Evolutionary conservation across 805 yeast genomes (phyloP).

Genomic region (Starmerella apicola): DNA sequence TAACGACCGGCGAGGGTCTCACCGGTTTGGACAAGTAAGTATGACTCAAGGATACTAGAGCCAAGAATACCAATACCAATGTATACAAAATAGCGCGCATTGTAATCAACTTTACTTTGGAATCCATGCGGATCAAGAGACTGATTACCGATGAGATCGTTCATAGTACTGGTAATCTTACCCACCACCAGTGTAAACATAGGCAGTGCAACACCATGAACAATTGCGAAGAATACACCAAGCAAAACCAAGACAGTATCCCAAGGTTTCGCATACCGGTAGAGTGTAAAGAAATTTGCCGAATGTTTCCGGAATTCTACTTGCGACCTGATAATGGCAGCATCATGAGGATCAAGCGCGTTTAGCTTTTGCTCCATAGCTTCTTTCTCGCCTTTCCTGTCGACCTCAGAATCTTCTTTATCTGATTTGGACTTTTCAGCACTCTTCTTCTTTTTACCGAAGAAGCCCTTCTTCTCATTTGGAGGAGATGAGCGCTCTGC

Average conservation of each 20-base stretch:
- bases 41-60: slow-evolving; percentile 27
- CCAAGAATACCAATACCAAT: slow-evolving; percentile 30
- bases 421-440: not conserved
- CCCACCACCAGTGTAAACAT: slow-evolving; percentile 34
- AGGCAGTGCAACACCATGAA: slow-evolving; percentile 32
- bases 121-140: slow-evolving; percentile 23
- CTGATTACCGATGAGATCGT: slow-evolving; percentile 23
- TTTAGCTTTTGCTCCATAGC: slow-evolving; percentile 14
- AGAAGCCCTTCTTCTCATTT: not conserved
- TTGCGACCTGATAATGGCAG: slow-evolving; percentile 27
- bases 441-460: not conserved
- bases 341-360: slow-evolving; percentile 25
- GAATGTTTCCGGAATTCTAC: slow-evolving; percentile 17
- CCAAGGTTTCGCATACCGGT: slow-evolving; percentile 26
- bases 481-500: too few relatives aligned
- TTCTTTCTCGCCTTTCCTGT: not conserved
- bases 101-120: slow-evolving; percentile 27
- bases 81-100: slow-evolving; percentile 31
- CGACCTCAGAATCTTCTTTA: not conserved
- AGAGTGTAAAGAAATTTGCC: slow-evolving; percentile 25
- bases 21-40: slow-evolving; percentile 30
- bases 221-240: slow-evolving; percentile 27
- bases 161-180: slow-evolving; percentile 29
- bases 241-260: slow-evolving; percentile 24
- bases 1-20: slow-evolving; percentile 32